Base-by-base conservation (phyloP, 345 rosid genomes). In the Salix koriyanagi region DNA sequence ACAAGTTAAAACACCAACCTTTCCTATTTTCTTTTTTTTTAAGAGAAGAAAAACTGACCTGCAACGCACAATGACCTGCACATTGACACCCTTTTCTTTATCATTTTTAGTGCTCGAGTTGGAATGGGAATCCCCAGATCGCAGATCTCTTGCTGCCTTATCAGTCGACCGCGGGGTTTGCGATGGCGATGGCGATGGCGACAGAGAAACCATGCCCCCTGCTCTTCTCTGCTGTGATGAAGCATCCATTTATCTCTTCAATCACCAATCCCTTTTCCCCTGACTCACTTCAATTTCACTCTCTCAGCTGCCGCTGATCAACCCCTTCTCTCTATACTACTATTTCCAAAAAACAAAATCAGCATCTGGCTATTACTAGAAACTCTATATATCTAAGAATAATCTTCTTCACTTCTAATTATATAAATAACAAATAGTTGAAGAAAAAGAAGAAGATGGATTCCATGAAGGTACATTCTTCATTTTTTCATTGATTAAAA, bases 21-120 rank as follows among this genome's bases (percentile, higher is more conserved):
- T 42, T 11, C 11, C 46, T 42, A 42, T 11, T 42, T 42, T 10
- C 4, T 2, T 41, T 41, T 39, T 39, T 10, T 1, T 30, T 28
- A 2, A 44, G 23, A 58, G 11, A 23, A 58, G 64, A 23, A n/a
- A 58, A n/a, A 61, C 76, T 41, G 37, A 96, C 99, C 99, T 92
- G 92, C 99, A 96, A 76, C 99, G 98, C 76, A 94, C 83, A 56
- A 94, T 88, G 76, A 96, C 99, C 83, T 96, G 99, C 36, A 96
- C 97, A 83, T 92, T 96, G 18, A 96, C 99, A 68, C 99, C 98
- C 83, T 96, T 96, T 13, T 96, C 99, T 81, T 82, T 94, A 73
- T 96, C 99, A 69, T 83, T 84, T 76, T 89, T 96, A 71, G 72
- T 80, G 54, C 79, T 86, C 4, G 90, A 85, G 85, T 80, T 90